These are phyloP conservation scores for Cladophialophora yegresii DNA, from an alignment of 2,329 filamentous ascomycete genomes.

Conservation along the genomic window DNA sequence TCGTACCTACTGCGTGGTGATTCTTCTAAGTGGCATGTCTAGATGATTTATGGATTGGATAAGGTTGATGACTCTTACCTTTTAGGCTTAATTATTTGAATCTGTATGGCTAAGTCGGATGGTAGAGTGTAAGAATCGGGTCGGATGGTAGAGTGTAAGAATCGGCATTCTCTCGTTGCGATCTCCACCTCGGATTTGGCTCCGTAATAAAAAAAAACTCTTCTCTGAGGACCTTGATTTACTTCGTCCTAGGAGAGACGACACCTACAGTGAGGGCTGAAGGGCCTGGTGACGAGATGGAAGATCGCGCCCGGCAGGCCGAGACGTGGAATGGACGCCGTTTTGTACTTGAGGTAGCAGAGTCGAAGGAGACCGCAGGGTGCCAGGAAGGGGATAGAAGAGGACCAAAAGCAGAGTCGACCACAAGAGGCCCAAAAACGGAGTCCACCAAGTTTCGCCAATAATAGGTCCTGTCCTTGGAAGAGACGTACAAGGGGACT, in stretches of 20 bases:
- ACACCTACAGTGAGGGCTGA: conserved; percentile 4
- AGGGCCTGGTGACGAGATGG: background rate
- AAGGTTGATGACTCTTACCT: conserved; percentile 7
- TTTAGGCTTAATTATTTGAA: conserved; percentile 1
- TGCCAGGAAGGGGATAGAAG: conserved; percentile 1
- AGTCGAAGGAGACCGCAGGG: conserved; percentile 1
- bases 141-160: too few species aligned
- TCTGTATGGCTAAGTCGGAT: conserved; percentile 1
- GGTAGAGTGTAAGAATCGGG: conserved; percentile 1
- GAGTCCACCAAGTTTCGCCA: conserved; percentile 13
- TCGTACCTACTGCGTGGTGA: conserved; percentile 6
- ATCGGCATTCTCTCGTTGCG: conserved; percentile 2
- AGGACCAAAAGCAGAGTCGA: background rate
- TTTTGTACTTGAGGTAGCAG: background rate
- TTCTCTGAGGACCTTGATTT: conserved; percentile 1
- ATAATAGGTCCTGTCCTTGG: conserved; percentile 4
- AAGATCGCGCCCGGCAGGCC: conserved; percentile 1
- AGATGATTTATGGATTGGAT: conserved; percentile 8
- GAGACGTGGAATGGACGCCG: conserved; percentile 2
- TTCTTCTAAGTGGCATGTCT: conserved; percentile 6
- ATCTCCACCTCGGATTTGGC: background rate
- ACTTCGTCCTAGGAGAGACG: background rate
- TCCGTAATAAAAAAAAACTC: background rate
- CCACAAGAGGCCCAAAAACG: conserved; percentile 4
- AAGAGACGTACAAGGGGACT: conserved; percentile 7